Percentiles rank a stretch among this genome's conserved stretches.
Conservation (phyloP, 2,329 filamentous ascomycete genomes). For the Pestalotiopsis sp. region DNA sequence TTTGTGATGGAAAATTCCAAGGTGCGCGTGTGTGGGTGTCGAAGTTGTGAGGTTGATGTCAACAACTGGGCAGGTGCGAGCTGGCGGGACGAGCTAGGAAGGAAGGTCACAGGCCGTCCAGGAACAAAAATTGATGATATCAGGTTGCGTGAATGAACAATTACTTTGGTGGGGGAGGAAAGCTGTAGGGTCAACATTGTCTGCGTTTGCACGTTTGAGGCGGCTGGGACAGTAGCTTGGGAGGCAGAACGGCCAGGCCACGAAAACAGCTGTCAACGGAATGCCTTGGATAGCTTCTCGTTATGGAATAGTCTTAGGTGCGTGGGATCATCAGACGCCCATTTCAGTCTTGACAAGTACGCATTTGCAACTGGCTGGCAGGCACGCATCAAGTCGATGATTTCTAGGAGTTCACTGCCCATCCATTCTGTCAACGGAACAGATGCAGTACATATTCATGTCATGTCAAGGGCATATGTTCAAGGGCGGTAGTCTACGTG, state of each 20-base stretch:
- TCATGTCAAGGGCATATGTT: too few relatives aligned
- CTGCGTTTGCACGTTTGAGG: not conserved
- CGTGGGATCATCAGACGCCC: not conserved
- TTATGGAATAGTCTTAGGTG: not conserved
- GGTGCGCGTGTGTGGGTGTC: not conserved
- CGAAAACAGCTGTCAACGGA: not conserved
- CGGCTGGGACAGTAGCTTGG: not conserved
- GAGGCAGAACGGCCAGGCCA: not conserved
- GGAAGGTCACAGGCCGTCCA: not conserved
- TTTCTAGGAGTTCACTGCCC: not conserved
- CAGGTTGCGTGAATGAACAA: not conserved
- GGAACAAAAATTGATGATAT: not conserved
- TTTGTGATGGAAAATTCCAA: not conserved
- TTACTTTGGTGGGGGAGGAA: not conserved
- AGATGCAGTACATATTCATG: too few relatives aligned
- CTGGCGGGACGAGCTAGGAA: not conserved
- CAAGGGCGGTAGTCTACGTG: too few relatives aligned
- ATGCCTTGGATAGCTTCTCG: not conserved
- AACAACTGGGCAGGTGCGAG: not conserved
- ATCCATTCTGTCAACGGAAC: too few relatives aligned
- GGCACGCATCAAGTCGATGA: not conserved
- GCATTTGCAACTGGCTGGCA: not conserved
- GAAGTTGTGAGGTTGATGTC: not conserved
- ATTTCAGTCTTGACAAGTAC: not conserved
- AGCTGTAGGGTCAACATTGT: not conserved